phyloP scores from a whole-genome alignment of 768 basidiomycete genomes.

The Royoungia palumana region DNA sequence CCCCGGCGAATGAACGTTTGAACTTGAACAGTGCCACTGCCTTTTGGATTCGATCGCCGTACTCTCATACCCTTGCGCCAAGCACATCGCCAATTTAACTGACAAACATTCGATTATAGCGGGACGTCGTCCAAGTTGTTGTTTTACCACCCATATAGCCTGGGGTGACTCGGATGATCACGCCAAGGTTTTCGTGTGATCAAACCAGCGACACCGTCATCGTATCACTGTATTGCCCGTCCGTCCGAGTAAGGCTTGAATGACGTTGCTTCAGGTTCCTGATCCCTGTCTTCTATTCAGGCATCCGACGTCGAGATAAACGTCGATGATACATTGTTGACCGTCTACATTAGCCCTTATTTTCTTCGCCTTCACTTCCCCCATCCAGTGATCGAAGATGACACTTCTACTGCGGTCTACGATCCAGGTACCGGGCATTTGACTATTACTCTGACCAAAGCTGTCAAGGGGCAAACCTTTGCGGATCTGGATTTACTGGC shows the following conservation, averaged over 20 bases:
- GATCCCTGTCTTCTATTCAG: slow-evolving; percentile 37
- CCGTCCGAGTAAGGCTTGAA: slow-evolving; percentile 54
- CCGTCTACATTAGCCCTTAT: slow-evolving; percentile 79
- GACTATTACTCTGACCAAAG: slow-evolving; percentile 71
- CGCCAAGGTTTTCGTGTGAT: slow-evolving; percentile 68
- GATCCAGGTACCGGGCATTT: slow-evolving; percentile 78
- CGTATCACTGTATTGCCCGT: slow-evolving; percentile 65
- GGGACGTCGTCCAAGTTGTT: background rate
- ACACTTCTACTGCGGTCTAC: slow-evolving; percentile 64
- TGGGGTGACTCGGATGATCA: slow-evolving; percentile 53
- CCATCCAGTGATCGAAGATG: slow-evolving; percentile 61
- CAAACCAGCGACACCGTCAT: slow-evolving; percentile 57
- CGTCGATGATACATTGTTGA: slow-evolving; percentile 66
- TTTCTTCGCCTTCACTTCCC: slow-evolving; percentile 79
- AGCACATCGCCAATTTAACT: background rate
- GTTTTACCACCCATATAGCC: too few relatives aligned
- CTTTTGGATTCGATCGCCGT: too few relatives aligned
- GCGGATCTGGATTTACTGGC: slow-evolving; percentile 76
- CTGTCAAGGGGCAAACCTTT: slow-evolving; percentile 61
- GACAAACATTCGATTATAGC: background rate
- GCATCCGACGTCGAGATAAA: slow-evolving; percentile 79
- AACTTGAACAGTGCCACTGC: too few relatives aligned
- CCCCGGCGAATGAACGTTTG: too few relatives aligned
- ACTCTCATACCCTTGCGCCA: background rate
- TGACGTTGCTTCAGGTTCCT: background rate